phyloP scores from a whole-genome alignment of 768 basidiomycete species.

The Kwoniella dejecticola region DNA sequence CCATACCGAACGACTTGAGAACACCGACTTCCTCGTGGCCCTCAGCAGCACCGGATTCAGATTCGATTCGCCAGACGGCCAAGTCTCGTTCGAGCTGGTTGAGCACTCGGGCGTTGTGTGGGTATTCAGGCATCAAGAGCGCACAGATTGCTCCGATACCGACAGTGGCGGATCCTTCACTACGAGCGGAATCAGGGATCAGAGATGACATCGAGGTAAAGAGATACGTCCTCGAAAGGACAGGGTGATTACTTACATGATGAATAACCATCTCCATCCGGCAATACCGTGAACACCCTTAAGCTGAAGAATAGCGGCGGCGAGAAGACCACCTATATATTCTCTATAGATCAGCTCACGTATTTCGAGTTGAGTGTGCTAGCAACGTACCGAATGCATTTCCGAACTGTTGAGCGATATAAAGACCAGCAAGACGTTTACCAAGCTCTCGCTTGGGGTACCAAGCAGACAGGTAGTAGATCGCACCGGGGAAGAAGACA shows the following conservation, averaged over 20 bases:
- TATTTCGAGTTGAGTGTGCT: too few species aligned
- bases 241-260: conserved; percentile 4
- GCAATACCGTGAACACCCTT: conserved; percentile 41
- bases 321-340: conserved; percentile 28
- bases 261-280: conserved; percentile 51
- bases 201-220: not conserved
- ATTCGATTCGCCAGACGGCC: conserved; percentile 35
- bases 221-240: not conserved
- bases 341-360: too few species aligned
- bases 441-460: conserved; percentile 43
- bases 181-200: too few species aligned
- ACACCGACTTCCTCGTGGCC: conserved; percentile 12
- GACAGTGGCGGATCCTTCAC: conserved; percentile 23
- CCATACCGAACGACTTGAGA: conserved; percentile 10
- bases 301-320: conserved; percentile 39
- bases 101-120: conserved; percentile 32
- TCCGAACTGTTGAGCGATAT: conserved; percentile 46
- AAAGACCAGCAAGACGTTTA: conserved; percentile 39
- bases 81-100: conserved; percentile 28
- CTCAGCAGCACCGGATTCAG: conserved; percentile 30
- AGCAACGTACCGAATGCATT: conserved; percentile 40
- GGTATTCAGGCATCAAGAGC: conserved; percentile 31
- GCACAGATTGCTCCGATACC: conserved; percentile 11
- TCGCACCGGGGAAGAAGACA: conserved; percentile 44
- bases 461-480: conserved; percentile 47